Base-by-base conservation (phyloP, 345 rosid species). In the Lumnitzera littorea region DNA sequence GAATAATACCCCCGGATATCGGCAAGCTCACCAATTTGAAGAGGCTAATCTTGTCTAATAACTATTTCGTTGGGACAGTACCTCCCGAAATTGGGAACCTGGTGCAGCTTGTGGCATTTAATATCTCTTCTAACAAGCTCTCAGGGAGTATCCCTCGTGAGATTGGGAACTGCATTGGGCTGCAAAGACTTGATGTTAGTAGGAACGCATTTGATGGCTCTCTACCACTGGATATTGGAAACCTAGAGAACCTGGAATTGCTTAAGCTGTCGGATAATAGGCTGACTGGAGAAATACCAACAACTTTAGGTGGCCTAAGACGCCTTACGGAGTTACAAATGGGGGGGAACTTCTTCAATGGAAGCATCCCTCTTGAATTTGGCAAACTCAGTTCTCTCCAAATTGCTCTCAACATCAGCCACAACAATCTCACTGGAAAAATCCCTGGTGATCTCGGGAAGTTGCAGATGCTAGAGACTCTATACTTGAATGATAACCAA, bases 171-270 rank as follows among this genome's bases (percentile, higher is more conserved):
- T 86, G 96, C 70, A 73, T 69, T 63, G 75, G 78, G 58, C 86
- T 86, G 57, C 91, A 89, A 74, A 69, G 96, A 71, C 89, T 89
- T 77, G 96, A 89, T 78, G 84, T 89, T 57, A 84, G 96, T 74
- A 80, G 86, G 59, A 89, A 89, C 75, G 60, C 65, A 59, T 83
- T 89, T 58, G 65, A 73, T 5, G 86, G 81, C 51, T 24, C 64
- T 60, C 71, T 86, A 50, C 87, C 91, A 0, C 67, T 67, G 59
- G 88, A 84, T 72, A 76, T 89, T 46, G 96, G 96, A 48, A 75
- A 76, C 60, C 84, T 86, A 14, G 78, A 76, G 77, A 84, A 81
- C 67, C 74, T 89, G 67, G 96, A 89, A 79, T 74, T 84, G 62
- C 67, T 89, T 60, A 86, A 73, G 82, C 73, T 89, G 60, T 89